Percentiles rank a stretch among this genome's conserved stretches.
phyloP scores from a whole-genome alignment of 768 basidiomycete species.

The Kwoniella mangroviensis region DNA sequence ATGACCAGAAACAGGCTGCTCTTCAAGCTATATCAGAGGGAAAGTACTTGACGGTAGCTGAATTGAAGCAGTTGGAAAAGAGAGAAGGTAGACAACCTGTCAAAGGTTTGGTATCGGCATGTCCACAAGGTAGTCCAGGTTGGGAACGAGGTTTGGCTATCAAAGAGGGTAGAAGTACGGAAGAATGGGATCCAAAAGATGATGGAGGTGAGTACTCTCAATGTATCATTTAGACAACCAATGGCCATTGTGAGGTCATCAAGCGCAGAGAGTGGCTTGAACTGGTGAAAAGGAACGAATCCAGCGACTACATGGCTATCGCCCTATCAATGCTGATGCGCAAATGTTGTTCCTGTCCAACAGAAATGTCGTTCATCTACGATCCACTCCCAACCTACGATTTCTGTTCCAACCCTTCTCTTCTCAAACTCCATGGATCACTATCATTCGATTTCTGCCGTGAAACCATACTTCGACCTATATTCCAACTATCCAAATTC shows the following conservation, averaged over 20 bases:
- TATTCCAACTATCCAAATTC: conserved; percentile 56
- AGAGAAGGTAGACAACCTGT: conserved; percentile 36
- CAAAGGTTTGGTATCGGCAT: conserved; percentile 44
- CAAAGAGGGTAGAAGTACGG: conserved; percentile 15
- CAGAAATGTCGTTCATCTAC: conserved; percentile 52
- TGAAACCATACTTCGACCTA: conserved; percentile 49
- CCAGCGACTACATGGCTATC: not conserved
- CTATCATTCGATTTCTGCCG: conserved; percentile 49
- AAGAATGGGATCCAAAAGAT: not conserved
- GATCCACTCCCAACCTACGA: conserved; percentile 46
- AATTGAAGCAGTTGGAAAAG: conserved; percentile 48
- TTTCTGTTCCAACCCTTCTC: conserved; percentile 48
- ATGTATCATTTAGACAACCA: not conserved
- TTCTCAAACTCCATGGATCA: conserved; percentile 47
- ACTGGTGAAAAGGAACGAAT: not conserved
- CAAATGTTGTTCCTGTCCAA: not conserved
- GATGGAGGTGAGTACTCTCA: conserved; percentile 17
- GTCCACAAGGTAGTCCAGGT: conserved; percentile 42
- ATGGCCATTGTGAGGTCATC: no score
- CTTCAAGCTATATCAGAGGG: conserved; percentile 32
- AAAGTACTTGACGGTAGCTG: conserved; percentile 36
- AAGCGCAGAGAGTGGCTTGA: no score
- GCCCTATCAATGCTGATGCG: no score
- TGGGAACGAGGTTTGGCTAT: conserved; percentile 31
- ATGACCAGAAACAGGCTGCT: conserved; percentile 44